A percentile compares a stretch with the other conserved stretches of the same genome.
These are phyloP conservation scores for Angophora floribunda DNA, from an alignment of 345 rosid genomes.

Conservation along the genomic window DNA sequence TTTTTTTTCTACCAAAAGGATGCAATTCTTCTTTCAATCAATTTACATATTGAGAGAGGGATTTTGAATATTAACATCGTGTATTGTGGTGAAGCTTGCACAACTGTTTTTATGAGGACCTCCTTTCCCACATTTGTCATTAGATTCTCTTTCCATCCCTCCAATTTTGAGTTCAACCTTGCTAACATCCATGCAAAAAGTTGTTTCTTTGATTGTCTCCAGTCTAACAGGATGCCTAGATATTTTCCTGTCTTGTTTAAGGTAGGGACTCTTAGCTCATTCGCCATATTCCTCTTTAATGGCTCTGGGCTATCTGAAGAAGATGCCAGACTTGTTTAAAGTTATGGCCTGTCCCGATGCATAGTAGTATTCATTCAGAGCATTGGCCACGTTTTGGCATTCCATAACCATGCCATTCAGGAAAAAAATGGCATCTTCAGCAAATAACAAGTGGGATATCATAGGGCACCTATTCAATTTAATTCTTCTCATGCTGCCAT, in stretches of 20 bases:
- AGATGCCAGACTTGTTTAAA: background rate
- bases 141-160: background rate
- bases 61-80: background rate
- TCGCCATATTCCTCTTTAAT: background rate
- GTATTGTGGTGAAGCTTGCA: no score
- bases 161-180: background rate
- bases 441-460: background rate
- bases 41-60: background rate
- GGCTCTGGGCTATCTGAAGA: accelerated
- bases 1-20: background rate
- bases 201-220: background rate
- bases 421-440: accelerated
- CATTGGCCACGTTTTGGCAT: background rate
- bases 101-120: background rate
- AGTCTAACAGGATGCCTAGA: background rate
- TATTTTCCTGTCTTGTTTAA: background rate
- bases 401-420: background rate
- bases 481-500: background rate
- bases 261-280: background rate
- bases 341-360: background rate
- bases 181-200: background rate
- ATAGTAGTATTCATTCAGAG: background rate
- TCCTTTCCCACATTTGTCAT: background rate
- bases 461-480: background rate
- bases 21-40: background rate